phyloP scores from a whole-genome alignment of 1,284 basidiomycete genomes.

The Ustilago loliicola region DNA sequence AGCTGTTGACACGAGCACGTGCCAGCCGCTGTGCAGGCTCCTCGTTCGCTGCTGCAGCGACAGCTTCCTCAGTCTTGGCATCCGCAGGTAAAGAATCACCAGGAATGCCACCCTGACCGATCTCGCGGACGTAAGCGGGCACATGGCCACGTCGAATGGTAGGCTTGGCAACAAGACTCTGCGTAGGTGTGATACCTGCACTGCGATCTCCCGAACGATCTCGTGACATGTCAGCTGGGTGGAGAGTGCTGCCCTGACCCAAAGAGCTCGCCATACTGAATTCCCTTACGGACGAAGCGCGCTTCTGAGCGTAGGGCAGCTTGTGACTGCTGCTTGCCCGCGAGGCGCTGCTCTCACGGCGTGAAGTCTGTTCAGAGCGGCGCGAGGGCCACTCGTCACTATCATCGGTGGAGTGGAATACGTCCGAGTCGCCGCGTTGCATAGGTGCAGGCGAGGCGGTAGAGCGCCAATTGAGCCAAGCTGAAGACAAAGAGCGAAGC shows the following conservation, averaged over 20 bases:
- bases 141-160: constrained; percentile 58
- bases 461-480: constrained; percentile 52
- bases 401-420: constrained; percentile 34
- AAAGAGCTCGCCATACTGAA: constrained; percentile 19
- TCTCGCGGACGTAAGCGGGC: constrained; percentile 60
- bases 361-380: constrained; percentile 12
- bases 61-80: constrained; percentile 17
- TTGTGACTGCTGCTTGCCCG: constrained; percentile 33
- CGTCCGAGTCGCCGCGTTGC: constrained; percentile 39
- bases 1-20: constrained; percentile 44
- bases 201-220: constrained; percentile 24
- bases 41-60: not conserved
- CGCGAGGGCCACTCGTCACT: constrained; percentile 42
- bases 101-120: constrained; percentile 60
- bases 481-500: constrained; percentile 55
- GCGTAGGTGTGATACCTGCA: constrained; percentile 53
- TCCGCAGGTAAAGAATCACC: constrained; percentile 43
- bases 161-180: constrained; percentile 57
- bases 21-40: constrained; percentile 24
- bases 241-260: constrained; percentile 20
- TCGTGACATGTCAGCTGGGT: constrained; percentile 19
- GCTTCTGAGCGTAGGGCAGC: constrained; percentile 33
- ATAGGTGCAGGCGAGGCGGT: constrained; percentile 42
- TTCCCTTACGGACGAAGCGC: constrained; percentile 32
- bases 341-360: constrained; percentile 41